These are phyloP conservation scores for Termitomyces sp. DNA, from an alignment of 768 basidiomycete species.

Conservation along the genomic window DNA sequence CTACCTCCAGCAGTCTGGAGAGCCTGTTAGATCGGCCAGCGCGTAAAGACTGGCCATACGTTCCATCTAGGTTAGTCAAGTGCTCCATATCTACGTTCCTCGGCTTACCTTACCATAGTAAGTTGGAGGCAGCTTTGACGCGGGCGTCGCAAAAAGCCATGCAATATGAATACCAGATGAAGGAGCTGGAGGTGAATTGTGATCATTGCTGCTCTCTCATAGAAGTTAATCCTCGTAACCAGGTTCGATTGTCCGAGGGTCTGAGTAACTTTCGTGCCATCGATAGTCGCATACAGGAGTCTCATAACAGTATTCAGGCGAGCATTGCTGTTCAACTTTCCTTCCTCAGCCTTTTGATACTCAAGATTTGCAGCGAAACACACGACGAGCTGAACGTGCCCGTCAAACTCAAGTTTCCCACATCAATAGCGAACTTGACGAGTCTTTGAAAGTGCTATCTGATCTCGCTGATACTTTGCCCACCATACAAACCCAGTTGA, in stretches of 20 bases:
- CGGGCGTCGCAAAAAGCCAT: conserved; percentile 44
- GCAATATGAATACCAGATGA: conserved; percentile 55
- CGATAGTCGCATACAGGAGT: conserved; percentile 65
- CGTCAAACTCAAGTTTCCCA: conserved; percentile 58
- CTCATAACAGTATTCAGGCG: conserved; percentile 59
- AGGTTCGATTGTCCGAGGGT: conserved; percentile 68
- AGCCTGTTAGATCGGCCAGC: conserved; percentile 3
- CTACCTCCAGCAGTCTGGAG: conserved; percentile 4
- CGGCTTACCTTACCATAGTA: conserved; percentile 26
- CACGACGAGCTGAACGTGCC: conserved; percentile 57
- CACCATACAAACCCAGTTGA: conserved; percentile 56
- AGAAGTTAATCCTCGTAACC: conserved; percentile 3
- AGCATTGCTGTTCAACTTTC: conserved; percentile 14
- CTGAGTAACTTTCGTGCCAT: conserved; percentile 75
- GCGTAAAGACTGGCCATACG: conserved; percentile 17
- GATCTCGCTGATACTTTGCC: conserved; percentile 61
- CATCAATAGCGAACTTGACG: conserved; percentile 57
- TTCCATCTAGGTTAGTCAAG: conserved; percentile 20
- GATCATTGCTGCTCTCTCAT: neutral
- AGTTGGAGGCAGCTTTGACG: conserved; percentile 45
- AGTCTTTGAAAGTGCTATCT: conserved; percentile 53
- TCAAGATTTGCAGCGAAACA: conserved; percentile 43
- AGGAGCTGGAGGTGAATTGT: conserved; percentile 52
- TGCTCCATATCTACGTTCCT: conserved; percentile 4
- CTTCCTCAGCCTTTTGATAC: neutral